Conservation (phyloP, 306 rosid species). For the Trichosanthes truncata region DNA sequence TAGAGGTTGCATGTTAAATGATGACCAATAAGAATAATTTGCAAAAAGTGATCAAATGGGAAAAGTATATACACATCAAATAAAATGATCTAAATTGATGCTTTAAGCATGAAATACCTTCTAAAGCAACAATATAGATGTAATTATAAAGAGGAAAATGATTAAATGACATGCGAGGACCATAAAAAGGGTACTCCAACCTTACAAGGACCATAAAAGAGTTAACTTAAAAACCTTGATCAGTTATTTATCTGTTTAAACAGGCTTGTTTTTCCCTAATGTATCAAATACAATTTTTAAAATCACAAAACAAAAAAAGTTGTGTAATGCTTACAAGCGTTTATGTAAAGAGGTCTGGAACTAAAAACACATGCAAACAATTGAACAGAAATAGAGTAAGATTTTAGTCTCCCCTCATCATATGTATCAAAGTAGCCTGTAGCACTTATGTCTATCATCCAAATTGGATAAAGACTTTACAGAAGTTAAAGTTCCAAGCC, state of each 20-base stretch:
- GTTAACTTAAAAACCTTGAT: not conserved
- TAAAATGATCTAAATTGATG: not conserved
- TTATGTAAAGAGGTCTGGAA: not conserved
- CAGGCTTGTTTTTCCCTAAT: not conserved
- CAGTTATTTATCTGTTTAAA: not conserved
- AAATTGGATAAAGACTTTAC: not conserved
- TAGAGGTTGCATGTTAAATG: not conserved
- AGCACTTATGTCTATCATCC: not conserved
- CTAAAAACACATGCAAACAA: not conserved
- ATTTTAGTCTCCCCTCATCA: not conserved
- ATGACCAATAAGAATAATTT: not conserved
- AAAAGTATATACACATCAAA: not conserved
- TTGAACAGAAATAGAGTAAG: not conserved
- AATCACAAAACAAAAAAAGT: not conserved
- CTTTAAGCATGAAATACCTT: not conserved
- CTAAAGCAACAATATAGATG: not conserved
- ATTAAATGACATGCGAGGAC: not conserved
- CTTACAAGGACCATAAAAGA: not conserved
- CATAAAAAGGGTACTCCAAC: not conserved
- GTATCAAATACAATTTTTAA: not conserved
- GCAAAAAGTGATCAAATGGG: not conserved
- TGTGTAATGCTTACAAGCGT: not conserved
- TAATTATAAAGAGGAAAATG: not conserved
- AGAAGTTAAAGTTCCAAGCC: not conserved
- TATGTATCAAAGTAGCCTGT: not conserved